Evolutionary conservation across 352 stramenopile species (phyloP), one percentile per base, ranked within the genome.

Genomic region (Globisporangium heterothallicum): DNA sequence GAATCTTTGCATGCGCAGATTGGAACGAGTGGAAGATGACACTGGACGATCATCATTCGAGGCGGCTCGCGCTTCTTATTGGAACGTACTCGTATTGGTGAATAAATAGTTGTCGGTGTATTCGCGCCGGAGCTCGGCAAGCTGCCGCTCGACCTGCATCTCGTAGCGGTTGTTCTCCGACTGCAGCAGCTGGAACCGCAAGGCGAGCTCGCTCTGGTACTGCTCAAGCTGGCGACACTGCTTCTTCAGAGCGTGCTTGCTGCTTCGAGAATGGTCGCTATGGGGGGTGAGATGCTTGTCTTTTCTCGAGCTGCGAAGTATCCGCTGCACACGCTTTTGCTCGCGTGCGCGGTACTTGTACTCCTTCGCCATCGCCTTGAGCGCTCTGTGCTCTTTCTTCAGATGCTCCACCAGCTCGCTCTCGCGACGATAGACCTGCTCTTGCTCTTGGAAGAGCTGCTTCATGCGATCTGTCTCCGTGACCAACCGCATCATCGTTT

Each of bases 71-170:
- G n/a, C 10, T 14, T 34, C 29, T 46, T 34, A 56, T 29, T 56
- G 49, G 25, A 56, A 49, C 27, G 56, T 22, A 24, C 30, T 41
- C 25, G 66, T 54, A 41, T 60, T 68, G 53, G 66, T 54, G 58
- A 88, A 86, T 16, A 91, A 74, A 63, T 73, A 86, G 29, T 71
- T 72, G 53, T 87, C 72, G 21, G 66, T 58, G 62, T 88, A 88
- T 61, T 88, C 72, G 50, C 73, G 74, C 9, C 70, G 70, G 27
- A 92, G 53, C 25, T 88, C 66, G 10, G 53, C 56, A 38, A 86
- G 52, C 9, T 79, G 43, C 47, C 72, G 64, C 41, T 86, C 72
- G 47, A 83, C 56, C 25, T 82, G 38, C 61, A 92, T 66, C 38
- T 87, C 61, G 29, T 61, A 70, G 43, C 70, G 63, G 44, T 62